Evolutionary conservation across 352 stramenopile genomes (phyloP).

Genomic region (Blastocystis sp.): DNA sequence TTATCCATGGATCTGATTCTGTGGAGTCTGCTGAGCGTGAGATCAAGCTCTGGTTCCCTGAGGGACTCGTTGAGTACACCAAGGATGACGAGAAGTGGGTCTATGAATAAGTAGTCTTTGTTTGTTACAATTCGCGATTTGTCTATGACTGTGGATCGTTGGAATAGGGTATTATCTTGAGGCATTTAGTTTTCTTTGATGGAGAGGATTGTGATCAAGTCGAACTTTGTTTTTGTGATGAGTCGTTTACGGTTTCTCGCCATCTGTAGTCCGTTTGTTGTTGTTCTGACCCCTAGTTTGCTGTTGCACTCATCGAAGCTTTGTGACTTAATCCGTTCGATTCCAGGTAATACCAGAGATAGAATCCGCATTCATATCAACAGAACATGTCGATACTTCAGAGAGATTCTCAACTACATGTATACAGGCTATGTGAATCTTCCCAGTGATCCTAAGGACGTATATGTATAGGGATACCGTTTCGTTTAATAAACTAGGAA

Average conservation of each 20-base stretch:
- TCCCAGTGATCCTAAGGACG: neutral
- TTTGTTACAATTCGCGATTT: neutral
- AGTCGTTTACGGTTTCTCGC: neutral
- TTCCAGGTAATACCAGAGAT: neutral
- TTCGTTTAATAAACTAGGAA: neutral
- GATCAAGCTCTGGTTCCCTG: slow-evolving; percentile 93
- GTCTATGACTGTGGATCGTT: neutral
- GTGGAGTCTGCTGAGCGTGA: slow-evolving; percentile 92
- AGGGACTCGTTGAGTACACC: slow-evolving; percentile 82
- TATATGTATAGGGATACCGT: neutral
- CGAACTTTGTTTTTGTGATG: neutral
- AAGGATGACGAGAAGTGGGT: slow-evolving; percentile 82
- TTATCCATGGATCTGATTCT: slow-evolving; percentile 90
- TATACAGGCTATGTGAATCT: neutral
- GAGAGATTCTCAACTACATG: neutral
- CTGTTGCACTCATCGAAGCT: neutral
- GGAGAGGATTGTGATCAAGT: neutral
- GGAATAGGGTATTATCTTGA: neutral
- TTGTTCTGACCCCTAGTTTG: neutral
- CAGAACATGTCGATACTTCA: neutral
- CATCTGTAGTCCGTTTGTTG: neutral
- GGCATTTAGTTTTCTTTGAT: neutral
- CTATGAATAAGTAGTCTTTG: slow-evolving; percentile 76
- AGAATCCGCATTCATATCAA: neutral
- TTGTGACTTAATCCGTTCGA: neutral